A percentile compares a stretch with the other conserved stretches of the same genome.
These are phyloP conservation scores for Cladosporium sp. DNA, from an alignment of 2,329 filamentous ascomycete genomes.

Conservation along the genomic window DNA sequence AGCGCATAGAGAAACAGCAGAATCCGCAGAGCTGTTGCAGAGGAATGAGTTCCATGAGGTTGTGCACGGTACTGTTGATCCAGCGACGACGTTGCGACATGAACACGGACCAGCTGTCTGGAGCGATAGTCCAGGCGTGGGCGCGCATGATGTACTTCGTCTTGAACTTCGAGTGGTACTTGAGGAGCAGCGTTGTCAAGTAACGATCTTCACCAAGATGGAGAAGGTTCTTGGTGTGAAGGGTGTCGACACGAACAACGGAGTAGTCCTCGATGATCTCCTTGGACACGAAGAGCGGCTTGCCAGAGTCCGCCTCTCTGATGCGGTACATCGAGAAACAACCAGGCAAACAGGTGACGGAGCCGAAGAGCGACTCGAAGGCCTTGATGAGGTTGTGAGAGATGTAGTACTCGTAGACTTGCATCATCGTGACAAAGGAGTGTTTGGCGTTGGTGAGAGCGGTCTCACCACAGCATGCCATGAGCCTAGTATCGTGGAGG, in stretches of 20 bases:
- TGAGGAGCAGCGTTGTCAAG: slow-evolving; percentile 89
- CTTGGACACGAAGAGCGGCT: slow-evolving; percentile 92
- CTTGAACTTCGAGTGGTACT: slow-evolving; percentile 91
- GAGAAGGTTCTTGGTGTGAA: slow-evolving; percentile 98
- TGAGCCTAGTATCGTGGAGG: slow-evolving; percentile 87
- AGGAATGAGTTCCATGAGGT: slow-evolving; percentile 91
- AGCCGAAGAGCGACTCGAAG: slow-evolving; percentile 95
- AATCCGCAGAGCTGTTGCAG: slow-evolving; percentile 95
- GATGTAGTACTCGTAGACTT: slow-evolving; percentile 99
- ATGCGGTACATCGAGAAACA: slow-evolving; percentile 99
- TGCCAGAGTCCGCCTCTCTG: slow-evolving; percentile 88
- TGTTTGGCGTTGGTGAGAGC: slow-evolving; percentile 88
- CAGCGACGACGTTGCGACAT: slow-evolving; percentile 97
- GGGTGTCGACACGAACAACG: slow-evolving; percentile 92
- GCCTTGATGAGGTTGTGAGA: slow-evolving; percentile 96
- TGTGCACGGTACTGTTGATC: slow-evolving; percentile 99
- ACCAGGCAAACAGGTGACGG: slow-evolving; percentile 94
- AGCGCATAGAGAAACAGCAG: slow-evolving; percentile 99
- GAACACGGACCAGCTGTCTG: slow-evolving; percentile 92
- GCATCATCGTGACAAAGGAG: slow-evolving; percentile 97
- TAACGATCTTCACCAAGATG: slow-evolving; percentile 98
- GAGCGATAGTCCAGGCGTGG: slow-evolving; percentile 95
- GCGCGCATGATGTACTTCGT: slow-evolving; percentile 94
- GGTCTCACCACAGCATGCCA: slow-evolving; percentile 93
- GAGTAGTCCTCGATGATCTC: slow-evolving; percentile 87